Evolutionary conservation across 2,329 filamentous ascomycete species (phyloP), one percentile per base, ranked within the genome.

Genomic region (Keithomyces neogunnii): DNA sequence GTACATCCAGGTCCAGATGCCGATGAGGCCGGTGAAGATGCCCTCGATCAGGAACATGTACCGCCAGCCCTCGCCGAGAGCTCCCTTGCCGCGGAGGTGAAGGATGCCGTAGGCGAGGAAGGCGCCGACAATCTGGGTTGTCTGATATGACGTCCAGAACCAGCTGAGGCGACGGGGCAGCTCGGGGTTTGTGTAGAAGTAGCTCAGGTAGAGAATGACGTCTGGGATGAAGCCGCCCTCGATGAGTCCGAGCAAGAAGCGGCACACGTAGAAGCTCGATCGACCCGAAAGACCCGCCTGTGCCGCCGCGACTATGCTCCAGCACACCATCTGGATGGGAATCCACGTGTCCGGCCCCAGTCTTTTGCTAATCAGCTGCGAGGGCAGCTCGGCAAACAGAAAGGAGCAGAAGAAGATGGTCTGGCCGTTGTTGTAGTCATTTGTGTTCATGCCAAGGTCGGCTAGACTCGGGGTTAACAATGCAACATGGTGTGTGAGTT

Each of bases 221-320:
- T 66, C 63, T 11, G 81, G 80, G 47, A 85, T 84, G 55, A 85
- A 85, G 0, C 80, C 80, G 28, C 79, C 79, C 62, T 78, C 73
- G 48, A 79, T 67, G 2, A 81, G 62, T 4, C 74, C 77, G 1
- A 80, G 63, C 1, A 69, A 56, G 0, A 60, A 60, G 3, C 63
- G 62, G 2, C 63, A 66, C 1, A 60, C 59, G 33, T 65, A 69
- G 55, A 64, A 69, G n/a, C 55, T 58, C 1, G 58, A 32, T 59
- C 53, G 32, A 53, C 61, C 19, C 55, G 60, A 19, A 9, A 69
- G 57, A 3, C 63, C 59, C 1, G 61, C 65, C 46, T 69, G 67
- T 5, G 61, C 64, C 9, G 63, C 62, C 2, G 66, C 66, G 2
- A 66, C 57, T 10, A 66, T 53, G 5, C 64, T 66, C 68, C 68